Conservation (phyloP, 805 yeast species). For the Henningerozyma blattae region DNA sequence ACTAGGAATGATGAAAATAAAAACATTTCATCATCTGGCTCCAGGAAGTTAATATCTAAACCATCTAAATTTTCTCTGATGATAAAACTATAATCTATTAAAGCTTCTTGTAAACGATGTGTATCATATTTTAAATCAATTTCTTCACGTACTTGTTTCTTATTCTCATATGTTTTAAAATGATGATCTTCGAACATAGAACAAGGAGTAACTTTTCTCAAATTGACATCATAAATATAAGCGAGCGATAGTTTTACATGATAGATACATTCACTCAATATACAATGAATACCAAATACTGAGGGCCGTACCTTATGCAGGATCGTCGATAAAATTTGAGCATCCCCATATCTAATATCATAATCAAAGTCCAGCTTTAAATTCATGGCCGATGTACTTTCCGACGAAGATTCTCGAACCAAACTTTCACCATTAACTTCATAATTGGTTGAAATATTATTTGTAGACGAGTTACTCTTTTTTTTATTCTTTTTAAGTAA, state of each 20-base stretch:
- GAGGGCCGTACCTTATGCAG: conserved; percentile 23
- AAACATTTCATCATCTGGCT: conserved; percentile 40
- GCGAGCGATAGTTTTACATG: conserved; percentile 25
- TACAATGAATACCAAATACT: conserved; percentile 24
- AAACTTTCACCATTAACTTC: no score
- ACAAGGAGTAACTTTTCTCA: conserved; percentile 11
- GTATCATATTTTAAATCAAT: conserved; percentile 18
- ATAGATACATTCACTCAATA: conserved; percentile 25
- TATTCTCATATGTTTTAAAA: conserved; percentile 5
- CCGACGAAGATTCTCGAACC: no score
- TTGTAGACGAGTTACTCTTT: no score
- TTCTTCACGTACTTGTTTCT: conserved; percentile 13
- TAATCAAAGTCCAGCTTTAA: conserved; percentile 8
- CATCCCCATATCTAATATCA: conserved; percentile 28
- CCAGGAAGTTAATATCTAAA: conserved; percentile 20
- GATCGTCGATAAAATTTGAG: conserved; percentile 21
- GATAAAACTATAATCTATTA: conserved; percentile 25
- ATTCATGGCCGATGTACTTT: conserved; percentile 1
- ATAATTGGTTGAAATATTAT: no score
- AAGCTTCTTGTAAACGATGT: conserved; percentile 18
- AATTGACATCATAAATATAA: conserved; percentile 30
- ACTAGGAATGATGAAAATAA: conserved; percentile 37
- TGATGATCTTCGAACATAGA: conserved; percentile 8
- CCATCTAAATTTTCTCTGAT: conserved; percentile 22
- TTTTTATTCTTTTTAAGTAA: conserved; percentile 18